phyloP scores from a whole-genome alignment of 495 filamentous ascomycete genomes.

The Aspergillus steynii region DNA sequence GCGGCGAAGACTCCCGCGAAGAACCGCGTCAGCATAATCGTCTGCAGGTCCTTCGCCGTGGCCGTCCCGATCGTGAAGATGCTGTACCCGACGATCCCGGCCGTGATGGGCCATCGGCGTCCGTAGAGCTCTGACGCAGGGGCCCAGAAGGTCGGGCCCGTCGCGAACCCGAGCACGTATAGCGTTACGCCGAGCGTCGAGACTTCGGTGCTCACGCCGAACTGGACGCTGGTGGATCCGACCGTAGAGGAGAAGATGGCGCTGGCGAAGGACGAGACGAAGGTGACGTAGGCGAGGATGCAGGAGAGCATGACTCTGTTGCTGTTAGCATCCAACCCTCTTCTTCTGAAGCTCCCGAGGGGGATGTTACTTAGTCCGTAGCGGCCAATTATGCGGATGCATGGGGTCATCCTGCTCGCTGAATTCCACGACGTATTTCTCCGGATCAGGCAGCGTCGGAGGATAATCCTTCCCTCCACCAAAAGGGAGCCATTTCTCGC shows the following conservation, averaged over 20 bases:
- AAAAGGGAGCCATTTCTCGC: constrained; percentile 34
- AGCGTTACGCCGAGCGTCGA: constrained; percentile 54
- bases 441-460: constrained; percentile 40
- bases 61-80: constrained; percentile 57
- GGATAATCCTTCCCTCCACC: constrained; percentile 48
- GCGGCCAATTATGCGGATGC: constrained; percentile 55
- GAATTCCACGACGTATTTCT: constrained; percentile 57
- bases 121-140: constrained; percentile 80
- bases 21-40: constrained; percentile 52
- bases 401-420: constrained; percentile 49
- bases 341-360: no score
- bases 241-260: constrained; percentile 56
- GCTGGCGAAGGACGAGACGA: constrained; percentile 53
- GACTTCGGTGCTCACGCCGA: constrained; percentile 50
- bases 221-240: constrained; percentile 37
- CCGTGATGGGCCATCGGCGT: constrained; percentile 50
- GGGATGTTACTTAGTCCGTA: constrained; percentile 18
- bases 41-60: constrained; percentile 58
- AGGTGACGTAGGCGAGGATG: constrained; percentile 50
- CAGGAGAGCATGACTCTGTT: constrained; percentile 21
- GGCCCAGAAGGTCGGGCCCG: constrained; percentile 56
- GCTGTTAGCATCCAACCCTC: background rate
- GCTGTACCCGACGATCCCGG: constrained; percentile 52
- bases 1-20: constrained; percentile 49
- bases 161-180: constrained; percentile 54